Percentiles rank a stretch among this genome's conserved stretches.
Conservation (phyloP, 164 flowering plant genomes). For the Chimonanthus praecox region DNA sequence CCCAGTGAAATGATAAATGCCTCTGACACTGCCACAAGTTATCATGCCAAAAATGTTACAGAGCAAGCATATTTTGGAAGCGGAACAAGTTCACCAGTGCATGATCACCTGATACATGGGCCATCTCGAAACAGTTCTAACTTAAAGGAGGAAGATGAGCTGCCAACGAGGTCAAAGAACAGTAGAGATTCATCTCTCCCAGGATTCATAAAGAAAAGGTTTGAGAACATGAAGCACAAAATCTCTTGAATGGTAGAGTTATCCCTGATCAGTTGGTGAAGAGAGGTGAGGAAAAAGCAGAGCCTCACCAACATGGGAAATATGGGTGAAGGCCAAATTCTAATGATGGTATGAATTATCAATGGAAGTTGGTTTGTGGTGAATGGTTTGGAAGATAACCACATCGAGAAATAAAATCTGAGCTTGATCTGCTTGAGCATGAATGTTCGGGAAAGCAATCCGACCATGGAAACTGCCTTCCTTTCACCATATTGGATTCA, state of each 20-base stretch:
- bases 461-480: neutral
- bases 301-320: constrained; percentile 58
- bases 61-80: neutral
- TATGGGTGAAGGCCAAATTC: constrained; percentile 48
- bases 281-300: constrained; percentile 71
- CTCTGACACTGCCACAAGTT: constrained; percentile 11
- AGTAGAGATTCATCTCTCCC: constrained; percentile 40
- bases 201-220: constrained; percentile 43
- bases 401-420: too few relatives aligned
- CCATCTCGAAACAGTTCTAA: constrained; percentile 33
- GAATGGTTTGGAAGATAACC: too few relatives aligned
- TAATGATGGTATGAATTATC: neutral
- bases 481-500: neutral
- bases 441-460: neutral
- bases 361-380: too few relatives aligned
- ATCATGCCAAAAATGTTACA: neutral
- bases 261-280: constrained; percentile 44
- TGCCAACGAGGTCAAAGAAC: constrained; percentile 21
- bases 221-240: constrained; percentile 32
- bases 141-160: constrained; percentile 25
- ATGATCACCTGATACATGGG: constrained; percentile 24
- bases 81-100: neutral
- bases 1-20: constrained; percentile 35
- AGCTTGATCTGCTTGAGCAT: too few relatives aligned
- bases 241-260: constrained; percentile 48